Conservation (phyloP, 306 rosid species). For the Acacia melanoxylon region DNA sequence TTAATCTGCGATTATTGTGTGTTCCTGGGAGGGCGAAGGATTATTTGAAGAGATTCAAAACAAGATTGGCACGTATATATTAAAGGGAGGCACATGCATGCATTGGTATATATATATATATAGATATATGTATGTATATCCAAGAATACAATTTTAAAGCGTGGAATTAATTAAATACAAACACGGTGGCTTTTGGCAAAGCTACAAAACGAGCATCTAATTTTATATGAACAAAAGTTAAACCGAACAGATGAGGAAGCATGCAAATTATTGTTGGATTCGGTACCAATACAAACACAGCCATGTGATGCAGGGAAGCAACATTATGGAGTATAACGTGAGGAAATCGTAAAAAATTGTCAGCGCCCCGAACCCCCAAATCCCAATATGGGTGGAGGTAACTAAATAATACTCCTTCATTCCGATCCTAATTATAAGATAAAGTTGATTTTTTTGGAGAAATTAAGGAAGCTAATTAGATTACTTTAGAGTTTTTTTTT, state of each 20-base stretch:
- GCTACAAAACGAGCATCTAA: neutral
- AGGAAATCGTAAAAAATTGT: neutral
- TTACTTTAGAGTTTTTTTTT: too few species aligned
- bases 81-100: neutral
- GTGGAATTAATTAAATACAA: neutral
- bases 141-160: neutral
- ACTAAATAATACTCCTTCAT: too few species aligned
- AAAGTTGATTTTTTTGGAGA: too few species aligned
- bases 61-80: neutral
- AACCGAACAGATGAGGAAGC: neutral
- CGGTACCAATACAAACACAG: neutral
- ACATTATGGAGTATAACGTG: neutral
- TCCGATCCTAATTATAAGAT: too few species aligned
- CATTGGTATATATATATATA: too few species aligned
- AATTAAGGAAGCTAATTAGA: too few species aligned
- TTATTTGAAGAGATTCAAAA: neutral
- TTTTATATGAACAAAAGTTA: neutral
- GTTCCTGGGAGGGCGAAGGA: neutral
- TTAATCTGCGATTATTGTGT: neutral
- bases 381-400: neutral
- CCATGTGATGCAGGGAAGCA: neutral
- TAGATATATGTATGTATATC: too few species aligned
- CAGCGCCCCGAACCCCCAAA: too few species aligned
- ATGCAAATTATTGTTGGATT: neutral
- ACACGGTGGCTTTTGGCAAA: neutral